Conservation (phyloP, 192 early-diverging fungal genomes). For the Gamsiella multidivaricata region DNA sequence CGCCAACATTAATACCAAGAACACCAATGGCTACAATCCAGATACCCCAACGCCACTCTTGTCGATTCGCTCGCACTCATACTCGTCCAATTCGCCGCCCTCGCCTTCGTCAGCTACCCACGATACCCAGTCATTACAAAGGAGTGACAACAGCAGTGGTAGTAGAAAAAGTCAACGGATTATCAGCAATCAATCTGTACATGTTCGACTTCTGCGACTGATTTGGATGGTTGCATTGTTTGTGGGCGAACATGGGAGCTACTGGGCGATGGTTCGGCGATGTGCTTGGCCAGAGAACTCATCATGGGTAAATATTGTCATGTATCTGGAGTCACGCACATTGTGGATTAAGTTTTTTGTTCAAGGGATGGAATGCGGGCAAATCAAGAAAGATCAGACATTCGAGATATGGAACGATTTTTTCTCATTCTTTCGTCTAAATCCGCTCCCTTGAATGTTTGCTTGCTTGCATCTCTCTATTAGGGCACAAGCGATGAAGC, state of each 20-base stretch:
- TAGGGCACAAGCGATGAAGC: conserved; percentile 11
- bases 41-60: neutral
- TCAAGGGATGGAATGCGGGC: neutral
- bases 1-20: neutral
- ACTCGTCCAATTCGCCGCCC: neutral
- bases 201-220: conserved; percentile 7
- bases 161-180: conserved; percentile 8
- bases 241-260: conserved; percentile 18
- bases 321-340: too few relatives aligned
- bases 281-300: conserved; percentile 37
- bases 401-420: neutral
- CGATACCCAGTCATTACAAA: neutral
- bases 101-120: neutral
- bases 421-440: neutral
- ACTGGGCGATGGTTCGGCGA: conserved; percentile 22
- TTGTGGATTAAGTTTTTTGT: too few relatives aligned
- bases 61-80: neutral
- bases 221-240: conserved; percentile 6
- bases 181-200: neutral
- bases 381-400: neutral
- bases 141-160: neutral
- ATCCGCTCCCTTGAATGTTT: neutral
- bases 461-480: too few relatives aligned
- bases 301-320: conserved; percentile 31
- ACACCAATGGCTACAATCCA: neutral